Evolutionary conservation across 2,329 filamentous ascomycete genomes (phyloP).

Genomic region (Penicillium sp.): DNA sequence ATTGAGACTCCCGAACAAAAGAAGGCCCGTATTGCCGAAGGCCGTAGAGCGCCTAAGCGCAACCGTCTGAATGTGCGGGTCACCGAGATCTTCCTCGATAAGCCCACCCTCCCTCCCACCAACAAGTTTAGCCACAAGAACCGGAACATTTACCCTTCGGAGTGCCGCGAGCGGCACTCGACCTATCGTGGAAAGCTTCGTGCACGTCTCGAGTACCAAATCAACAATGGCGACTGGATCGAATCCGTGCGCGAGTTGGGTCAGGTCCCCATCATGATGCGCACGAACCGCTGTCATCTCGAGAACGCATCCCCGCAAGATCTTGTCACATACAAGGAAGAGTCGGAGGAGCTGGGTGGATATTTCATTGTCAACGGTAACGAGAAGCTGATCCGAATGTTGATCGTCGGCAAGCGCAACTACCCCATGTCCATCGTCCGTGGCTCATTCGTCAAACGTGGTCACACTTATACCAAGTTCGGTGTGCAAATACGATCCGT

Average conservation of each 20-base stretch:
- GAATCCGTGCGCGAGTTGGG: constrained; percentile 82
- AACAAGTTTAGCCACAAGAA: constrained; percentile 78
- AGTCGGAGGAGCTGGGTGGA: constrained; percentile 90
- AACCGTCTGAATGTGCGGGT: constrained; percentile 75
- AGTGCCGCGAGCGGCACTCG: constrained; percentile 88
- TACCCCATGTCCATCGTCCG: constrained; percentile 92
- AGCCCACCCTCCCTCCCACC: constrained; percentile 67
- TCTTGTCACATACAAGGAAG: constrained; percentile 82
- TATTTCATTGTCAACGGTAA: constrained; percentile 98
- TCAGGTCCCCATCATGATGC: constrained; percentile 86
- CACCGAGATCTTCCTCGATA: constrained; percentile 76
- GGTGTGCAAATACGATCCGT: constrained; percentile 90
- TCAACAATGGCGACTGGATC: constrained; percentile 80
- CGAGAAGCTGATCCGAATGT: constrained; percentile 90
- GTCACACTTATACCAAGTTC: constrained; percentile 77
- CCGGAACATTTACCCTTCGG: constrained; percentile 80
- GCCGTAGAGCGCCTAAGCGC: constrained; percentile 49
- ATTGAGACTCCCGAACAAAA: constrained; percentile 36
- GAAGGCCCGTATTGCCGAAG: constrained; percentile 45
- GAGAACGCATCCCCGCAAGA: constrained; percentile 76
- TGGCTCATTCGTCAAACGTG: constrained; percentile 82
- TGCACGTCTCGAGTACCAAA: constrained; percentile 73
- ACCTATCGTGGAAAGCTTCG: constrained; percentile 85
- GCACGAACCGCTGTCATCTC: constrained; percentile 87
- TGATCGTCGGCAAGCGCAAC: constrained; percentile 85